A percentile compares a stretch with the other conserved stretches of the same genome.
These are phyloP conservation scores for Usnea hakonensis DNA, from an alignment of 495 filamentous ascomycete species.

Conservation along the genomic window DNA sequence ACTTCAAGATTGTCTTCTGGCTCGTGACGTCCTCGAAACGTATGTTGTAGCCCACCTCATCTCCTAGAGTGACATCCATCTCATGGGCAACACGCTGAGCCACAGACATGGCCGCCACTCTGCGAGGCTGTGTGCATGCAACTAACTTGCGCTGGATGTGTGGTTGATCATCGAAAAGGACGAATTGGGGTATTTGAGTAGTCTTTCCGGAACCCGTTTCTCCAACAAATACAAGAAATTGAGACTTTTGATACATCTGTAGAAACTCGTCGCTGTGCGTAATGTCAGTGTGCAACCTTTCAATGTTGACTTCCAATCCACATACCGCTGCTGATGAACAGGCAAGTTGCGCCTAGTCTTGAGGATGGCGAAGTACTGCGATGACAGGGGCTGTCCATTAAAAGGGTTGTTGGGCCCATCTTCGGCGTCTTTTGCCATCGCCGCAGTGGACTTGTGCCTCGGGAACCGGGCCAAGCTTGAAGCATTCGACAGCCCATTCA, in stretches of 20 bases:
- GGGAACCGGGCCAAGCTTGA: slow-evolving; percentile 56
- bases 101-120: slow-evolving; percentile 98
- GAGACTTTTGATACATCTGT: slow-evolving; percentile 79
- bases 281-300: slow-evolving; percentile 11
- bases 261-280: slow-evolving; percentile 80
- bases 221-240: slow-evolving; percentile 97
- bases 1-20: slow-evolving; percentile 88
- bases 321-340: slow-evolving; percentile 78
- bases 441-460: slow-evolving; percentile 74
- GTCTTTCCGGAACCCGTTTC: slow-evolving; percentile 99
- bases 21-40: slow-evolving; percentile 96
- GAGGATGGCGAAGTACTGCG: slow-evolving; percentile 82
- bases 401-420: slow-evolving; percentile 81
- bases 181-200: slow-evolving; percentile 97
- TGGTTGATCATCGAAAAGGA: slow-evolving; percentile 92
- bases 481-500: slow-evolving; percentile 30
- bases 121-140: slow-evolving; percentile 94
- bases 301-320: background rate
- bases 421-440: slow-evolving; percentile 64
- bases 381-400: slow-evolving; percentile 64
- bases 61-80: slow-evolving; percentile 86
- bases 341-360: slow-evolving; percentile 77
- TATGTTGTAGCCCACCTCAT: slow-evolving; percentile 98
- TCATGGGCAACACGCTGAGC: slow-evolving; percentile 97
- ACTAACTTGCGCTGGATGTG: slow-evolving; percentile 78